phyloP scores from a whole-genome alignment of 2,329 filamentous ascomycete genomes.

The Pezicula carpinea region DNA sequence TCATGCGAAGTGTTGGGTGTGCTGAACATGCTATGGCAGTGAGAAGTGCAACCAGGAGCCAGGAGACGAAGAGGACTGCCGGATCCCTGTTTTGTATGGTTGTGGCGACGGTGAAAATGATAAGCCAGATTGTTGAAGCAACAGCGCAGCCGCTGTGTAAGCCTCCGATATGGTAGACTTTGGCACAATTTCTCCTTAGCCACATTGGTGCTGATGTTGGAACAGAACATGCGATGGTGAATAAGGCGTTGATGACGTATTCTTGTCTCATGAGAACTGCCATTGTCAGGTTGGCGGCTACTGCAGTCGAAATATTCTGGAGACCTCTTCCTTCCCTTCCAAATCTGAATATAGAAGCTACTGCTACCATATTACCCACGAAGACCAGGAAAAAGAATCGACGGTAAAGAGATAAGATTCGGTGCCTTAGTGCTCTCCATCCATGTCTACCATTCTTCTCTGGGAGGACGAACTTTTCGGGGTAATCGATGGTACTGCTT shows the following conservation, averaged over 20 bases:
- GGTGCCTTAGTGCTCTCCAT: slow-evolving; percentile 23
- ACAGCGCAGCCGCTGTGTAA: slow-evolving; percentile 47
- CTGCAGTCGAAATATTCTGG: slow-evolving; percentile 7
- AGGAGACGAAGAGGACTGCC: slow-evolving; percentile 41
- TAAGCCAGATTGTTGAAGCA: slow-evolving; percentile 43
- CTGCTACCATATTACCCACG: slow-evolving; percentile 39
- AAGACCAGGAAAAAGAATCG: slow-evolving; percentile 51
- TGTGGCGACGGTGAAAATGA: slow-evolving; percentile 31
- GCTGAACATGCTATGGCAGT: slow-evolving; percentile 57
- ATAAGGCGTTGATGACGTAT: slow-evolving; percentile 46
- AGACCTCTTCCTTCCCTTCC: neutral
- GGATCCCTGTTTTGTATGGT: slow-evolving; percentile 35
- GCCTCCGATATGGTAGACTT: slow-evolving; percentile 50
- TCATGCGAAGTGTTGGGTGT: slow-evolving; percentile 57
- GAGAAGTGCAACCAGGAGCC: slow-evolving; percentile 53
- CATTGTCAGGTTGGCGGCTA: slow-evolving; percentile 29
- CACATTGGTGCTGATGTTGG: slow-evolving; percentile 40
- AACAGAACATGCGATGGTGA: slow-evolving; percentile 40
- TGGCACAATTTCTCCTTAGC: slow-evolving; percentile 41
- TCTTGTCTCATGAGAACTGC: slow-evolving; percentile 51
- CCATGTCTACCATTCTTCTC: slow-evolving; percentile 35
- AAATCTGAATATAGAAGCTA: slow-evolving; percentile 32
- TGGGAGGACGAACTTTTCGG: slow-evolving; percentile 25
- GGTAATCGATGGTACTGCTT: slow-evolving; percentile 1
- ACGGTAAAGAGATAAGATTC: slow-evolving; percentile 49